Evolutionary conservation across 257 asterid species (phyloP).

Genomic region (Echites panduratus): DNA sequence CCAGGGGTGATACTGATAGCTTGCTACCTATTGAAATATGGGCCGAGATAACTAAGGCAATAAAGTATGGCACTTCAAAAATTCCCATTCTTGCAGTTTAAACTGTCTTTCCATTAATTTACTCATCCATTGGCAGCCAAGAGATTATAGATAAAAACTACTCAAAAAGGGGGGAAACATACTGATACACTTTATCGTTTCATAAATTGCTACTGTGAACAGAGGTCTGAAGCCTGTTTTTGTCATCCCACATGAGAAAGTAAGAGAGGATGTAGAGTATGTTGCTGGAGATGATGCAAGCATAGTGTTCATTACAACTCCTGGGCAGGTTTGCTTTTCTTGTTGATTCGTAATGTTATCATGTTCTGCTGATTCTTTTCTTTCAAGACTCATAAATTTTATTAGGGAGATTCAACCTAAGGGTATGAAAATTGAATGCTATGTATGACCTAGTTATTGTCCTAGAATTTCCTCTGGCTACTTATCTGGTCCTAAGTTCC

Average conservation of each 20-base stretch:
- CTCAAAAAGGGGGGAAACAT: neutral
- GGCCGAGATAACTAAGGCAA: slow-evolving; percentile 59
- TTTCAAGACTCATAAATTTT: neutral
- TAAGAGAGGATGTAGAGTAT: slow-evolving; percentile 63
- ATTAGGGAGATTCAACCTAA: neutral
- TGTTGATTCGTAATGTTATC: neutral
- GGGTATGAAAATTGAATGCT: neutral
- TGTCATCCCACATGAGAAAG: slow-evolving; percentile 85
- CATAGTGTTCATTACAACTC: slow-evolving; percentile 79
- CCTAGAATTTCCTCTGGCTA: neutral
- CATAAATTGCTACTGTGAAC: slow-evolving; percentile 18
- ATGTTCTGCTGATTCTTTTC: too few species aligned
- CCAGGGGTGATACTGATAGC: slow-evolving; percentile 78
- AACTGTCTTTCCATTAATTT: neutral
- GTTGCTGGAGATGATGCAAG: slow-evolving; percentile 65
- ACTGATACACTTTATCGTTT: neutral
- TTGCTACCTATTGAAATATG: slow-evolving; percentile 81
- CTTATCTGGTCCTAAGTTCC: neutral
- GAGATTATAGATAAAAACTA: neutral
- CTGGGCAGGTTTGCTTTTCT: slow-evolving; percentile 62
- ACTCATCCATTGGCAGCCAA: neutral
- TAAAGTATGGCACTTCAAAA: slow-evolving; percentile 37
- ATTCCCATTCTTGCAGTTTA: neutral
- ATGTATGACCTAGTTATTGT: neutral
- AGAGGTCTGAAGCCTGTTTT: slow-evolving; percentile 70